Evolutionary conservation across 805 yeast species (phyloP), one percentile per base, ranked within the genome.

Genomic region (Starmerella stigmatis): DNA sequence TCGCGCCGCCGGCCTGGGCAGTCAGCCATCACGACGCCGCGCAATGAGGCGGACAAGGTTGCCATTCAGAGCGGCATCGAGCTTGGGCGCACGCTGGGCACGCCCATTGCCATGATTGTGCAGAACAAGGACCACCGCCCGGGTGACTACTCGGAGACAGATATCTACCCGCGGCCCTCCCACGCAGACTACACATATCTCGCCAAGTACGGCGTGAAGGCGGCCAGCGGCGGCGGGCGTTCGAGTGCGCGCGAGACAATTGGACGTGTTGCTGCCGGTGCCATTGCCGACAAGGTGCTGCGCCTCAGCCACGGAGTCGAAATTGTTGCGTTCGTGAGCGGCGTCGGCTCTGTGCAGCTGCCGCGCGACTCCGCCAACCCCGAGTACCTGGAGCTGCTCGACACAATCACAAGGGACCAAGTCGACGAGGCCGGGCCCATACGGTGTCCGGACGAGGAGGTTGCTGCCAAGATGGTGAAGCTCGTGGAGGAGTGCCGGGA

Each of bases 251-350:
- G 98, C 65, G 98, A 92, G 68, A 92, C 98, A 34, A 92, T 92
- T 58, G 98, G 98, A 47, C 78, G 98, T 65, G 98, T 92, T 44
- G 97, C 97, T 39, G 97, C 96, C 8, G 96, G 96, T 60, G 97
- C 96, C 42, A 79, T 92, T 64, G 98, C 98, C 41, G 98, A 92
- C 65, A 89, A 88, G 67, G 79, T 85, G 53, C 73, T 92, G 60
- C 61, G 67, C 40, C 78, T 81, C 56, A 81, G 83, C 45, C 78
- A 81, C 60, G 74, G 76, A 48, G 92, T 92, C 37, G 97, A 89
- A 65, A 85, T 92, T 58, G 96, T 92, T 39, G 98, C 96, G 0
- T 92, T 92, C 65, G 96, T 89, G 19, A 76, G 92, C n/a, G 81
- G 84, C 49, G 94, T 92, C 51, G 98, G 98, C 35, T 70, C 73